Conservation (phyloP, 176 grass and related monocot species). For the Phragmites australis region DNA sequence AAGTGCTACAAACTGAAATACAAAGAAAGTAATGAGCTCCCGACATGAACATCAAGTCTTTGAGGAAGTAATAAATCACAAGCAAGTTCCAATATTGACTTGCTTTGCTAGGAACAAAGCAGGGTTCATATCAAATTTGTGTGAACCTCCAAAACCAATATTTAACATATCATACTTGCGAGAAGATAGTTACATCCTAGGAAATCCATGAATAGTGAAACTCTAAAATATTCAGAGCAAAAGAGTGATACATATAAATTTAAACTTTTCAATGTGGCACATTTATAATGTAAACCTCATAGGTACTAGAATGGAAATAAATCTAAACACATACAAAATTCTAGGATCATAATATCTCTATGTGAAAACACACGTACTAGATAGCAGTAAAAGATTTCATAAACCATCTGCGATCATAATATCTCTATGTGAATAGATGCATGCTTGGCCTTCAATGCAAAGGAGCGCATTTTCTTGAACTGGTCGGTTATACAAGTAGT, state of each 20-base stretch:
- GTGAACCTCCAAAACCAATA: too few species aligned
- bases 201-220: background rate
- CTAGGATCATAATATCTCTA: background rate
- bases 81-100: too few species aligned
- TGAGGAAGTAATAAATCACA: too few species aligned
- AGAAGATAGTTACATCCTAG: background rate
- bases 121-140: too few species aligned
- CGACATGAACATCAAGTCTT: too few species aligned
- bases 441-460: too few species aligned
- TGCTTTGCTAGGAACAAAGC: too few species aligned
- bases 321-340: background rate
- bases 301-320: background rate
- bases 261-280: background rate
- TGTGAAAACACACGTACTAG: background rate
- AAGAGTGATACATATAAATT: background rate
- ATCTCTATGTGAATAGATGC: too few species aligned
- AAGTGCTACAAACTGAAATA: too few species aligned
- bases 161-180: too few species aligned
- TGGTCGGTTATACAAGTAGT: background rate
- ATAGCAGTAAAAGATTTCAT: background rate
- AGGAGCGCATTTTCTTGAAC: background rate
- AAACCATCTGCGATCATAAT: too few species aligned
- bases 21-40: too few species aligned
- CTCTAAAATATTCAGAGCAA: background rate
- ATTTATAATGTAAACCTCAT: background rate